Conservation (phyloP, 2,329 filamentous ascomycete species). For the Sclerotinia borealis region DNA sequence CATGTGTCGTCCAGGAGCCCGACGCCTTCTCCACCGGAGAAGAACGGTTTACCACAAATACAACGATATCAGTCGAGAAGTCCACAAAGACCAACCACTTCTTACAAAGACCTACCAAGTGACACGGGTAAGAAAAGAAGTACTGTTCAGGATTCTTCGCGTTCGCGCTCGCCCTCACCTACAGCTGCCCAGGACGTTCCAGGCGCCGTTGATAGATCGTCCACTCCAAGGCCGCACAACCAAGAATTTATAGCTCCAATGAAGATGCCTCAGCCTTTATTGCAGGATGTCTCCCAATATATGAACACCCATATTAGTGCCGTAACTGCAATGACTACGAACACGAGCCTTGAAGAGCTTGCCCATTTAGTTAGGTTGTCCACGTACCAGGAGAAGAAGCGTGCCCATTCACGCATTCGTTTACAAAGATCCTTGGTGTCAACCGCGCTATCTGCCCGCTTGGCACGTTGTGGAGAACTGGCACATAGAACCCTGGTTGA, state of each 20-base stretch:
- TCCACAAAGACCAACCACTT: conserved; percentile 44
- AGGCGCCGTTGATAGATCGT: conserved; percentile 28
- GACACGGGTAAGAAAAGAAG: conserved; percentile 42
- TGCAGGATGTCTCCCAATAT: conserved; percentile 62
- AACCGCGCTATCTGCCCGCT: conserved; percentile 66
- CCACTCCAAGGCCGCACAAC: conserved; percentile 14
- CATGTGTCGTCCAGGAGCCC: conserved; percentile 48
- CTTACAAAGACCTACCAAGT: conserved; percentile 37
- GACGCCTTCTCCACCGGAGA: conserved; percentile 48
- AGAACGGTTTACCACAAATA: conserved; percentile 42
- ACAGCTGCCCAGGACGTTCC: conserved; percentile 20
- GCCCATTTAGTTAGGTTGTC: conserved; percentile 72
- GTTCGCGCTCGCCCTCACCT: conserved; percentile 19
- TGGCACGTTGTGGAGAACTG: conserved; percentile 68
- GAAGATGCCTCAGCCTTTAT: conserved; percentile 41
- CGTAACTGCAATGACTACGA: conserved; percentile 51
- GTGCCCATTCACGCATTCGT: conserved; percentile 64
- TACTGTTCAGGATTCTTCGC: conserved; percentile 20
- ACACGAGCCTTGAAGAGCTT: conserved; percentile 69
- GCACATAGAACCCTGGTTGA: conserved; percentile 72
- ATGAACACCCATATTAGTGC: conserved; percentile 50
- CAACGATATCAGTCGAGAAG: conserved; percentile 50
- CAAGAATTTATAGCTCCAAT: conserved; percentile 20
- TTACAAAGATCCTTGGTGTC: conserved; percentile 70
- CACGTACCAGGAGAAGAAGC: conserved; percentile 76